Conservation (phyloP, 2,329 filamentous ascomycete species). For the Cladosporium sphaerospermum region DNA sequence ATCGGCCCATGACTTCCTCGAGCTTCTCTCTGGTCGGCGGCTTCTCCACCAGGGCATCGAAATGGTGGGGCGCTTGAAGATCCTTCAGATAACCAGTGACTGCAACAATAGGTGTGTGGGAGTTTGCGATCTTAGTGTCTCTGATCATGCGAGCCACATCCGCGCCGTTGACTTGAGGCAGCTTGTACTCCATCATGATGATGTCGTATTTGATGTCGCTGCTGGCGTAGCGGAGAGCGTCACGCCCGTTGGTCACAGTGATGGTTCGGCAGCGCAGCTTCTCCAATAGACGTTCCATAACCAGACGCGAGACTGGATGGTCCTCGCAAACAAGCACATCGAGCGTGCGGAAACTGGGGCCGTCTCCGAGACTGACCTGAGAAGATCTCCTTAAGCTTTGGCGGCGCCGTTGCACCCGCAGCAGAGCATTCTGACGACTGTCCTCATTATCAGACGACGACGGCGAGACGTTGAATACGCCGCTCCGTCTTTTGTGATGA, state of each 20-base stretch:
- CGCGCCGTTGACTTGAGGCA: slow-evolving; percentile 89
- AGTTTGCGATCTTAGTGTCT: slow-evolving; percentile 92
- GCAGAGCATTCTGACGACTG: slow-evolving; percentile 78
- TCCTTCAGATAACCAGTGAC: slow-evolving; percentile 99
- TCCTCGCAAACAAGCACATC: slow-evolving; percentile 97
- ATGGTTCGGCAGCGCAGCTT: slow-evolving; percentile 93
- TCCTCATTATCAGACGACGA: slow-evolving; percentile 98
- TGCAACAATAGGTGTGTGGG: slow-evolving; percentile 88
- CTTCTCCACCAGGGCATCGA: slow-evolving; percentile 92
- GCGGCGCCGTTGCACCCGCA: slow-evolving; percentile 88
- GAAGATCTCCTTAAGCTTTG: slow-evolving; percentile 93
- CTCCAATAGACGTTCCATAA: slow-evolving; percentile 97
- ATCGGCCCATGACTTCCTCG: slow-evolving; percentile 74
- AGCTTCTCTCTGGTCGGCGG: slow-evolving; percentile 89
- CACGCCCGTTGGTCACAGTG: slow-evolving; percentile 79
- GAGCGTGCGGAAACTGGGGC: slow-evolving; percentile 79
- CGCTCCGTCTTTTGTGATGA: slow-evolving; percentile 86
- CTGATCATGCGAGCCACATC: slow-evolving; percentile 97
- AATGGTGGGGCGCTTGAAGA: slow-evolving; percentile 88
- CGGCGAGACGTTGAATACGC: slow-evolving; percentile 92
- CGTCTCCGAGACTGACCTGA: slow-evolving; percentile 77
- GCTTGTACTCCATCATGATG: slow-evolving; percentile 94
- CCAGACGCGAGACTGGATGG: slow-evolving; percentile 90
- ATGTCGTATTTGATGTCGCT: slow-evolving; percentile 98
- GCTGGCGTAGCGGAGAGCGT: slow-evolving; percentile 88